Percentiles rank a stretch among this genome's conserved stretches.
phyloP scores from a whole-genome alignment of 2,329 filamentous ascomycete genomes.

The Fusarium caatingaense region DNA sequence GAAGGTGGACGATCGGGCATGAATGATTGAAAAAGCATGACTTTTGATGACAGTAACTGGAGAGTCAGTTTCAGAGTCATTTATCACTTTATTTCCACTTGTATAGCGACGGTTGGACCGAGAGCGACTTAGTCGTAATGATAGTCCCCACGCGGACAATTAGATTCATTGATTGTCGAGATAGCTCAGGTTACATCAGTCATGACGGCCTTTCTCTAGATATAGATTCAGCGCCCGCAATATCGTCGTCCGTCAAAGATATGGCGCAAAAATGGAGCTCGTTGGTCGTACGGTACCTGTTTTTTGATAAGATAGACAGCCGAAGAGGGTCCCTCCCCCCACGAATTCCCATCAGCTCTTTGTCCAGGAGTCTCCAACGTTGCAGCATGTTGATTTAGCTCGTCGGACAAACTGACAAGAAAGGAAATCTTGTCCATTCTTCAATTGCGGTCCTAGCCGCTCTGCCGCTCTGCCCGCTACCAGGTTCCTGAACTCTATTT shows the following conservation, averaged over 20 bases:
- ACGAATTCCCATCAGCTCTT: constrained; percentile 36
- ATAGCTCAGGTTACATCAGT: constrained; percentile 25
- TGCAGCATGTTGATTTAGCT: constrained; percentile 20
- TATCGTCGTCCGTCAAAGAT: constrained; percentile 29
- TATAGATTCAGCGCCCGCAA: constrained; percentile 41
- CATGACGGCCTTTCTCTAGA: background rate
- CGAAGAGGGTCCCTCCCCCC: constrained; percentile 37
- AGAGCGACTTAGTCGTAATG: constrained; percentile 7
- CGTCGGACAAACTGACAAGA: constrained; percentile 38
- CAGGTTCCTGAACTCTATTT: constrained; percentile 36
- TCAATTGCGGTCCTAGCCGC: constrained; percentile 32
- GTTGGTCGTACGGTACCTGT: constrained; percentile 7
- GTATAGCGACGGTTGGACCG: constrained; percentile 9
- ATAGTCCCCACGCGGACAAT: constrained; percentile 21
- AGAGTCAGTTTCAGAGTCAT: background rate
- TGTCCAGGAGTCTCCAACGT: constrained; percentile 12
- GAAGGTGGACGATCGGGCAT: constrained; percentile 16
- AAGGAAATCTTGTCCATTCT: constrained; percentile 29
- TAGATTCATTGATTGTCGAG: constrained; percentile 11
- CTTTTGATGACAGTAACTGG: background rate
- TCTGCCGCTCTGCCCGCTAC: constrained; percentile 21
- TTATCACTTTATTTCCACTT: background rate
- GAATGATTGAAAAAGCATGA: background rate
- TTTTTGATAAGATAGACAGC: constrained; percentile 39
- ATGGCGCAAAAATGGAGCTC: constrained; percentile 26